phyloP scores from a whole-genome alignment of 202 grass and related monocot genomes.

The Schoenoplectus tabernaemontani region DNA sequence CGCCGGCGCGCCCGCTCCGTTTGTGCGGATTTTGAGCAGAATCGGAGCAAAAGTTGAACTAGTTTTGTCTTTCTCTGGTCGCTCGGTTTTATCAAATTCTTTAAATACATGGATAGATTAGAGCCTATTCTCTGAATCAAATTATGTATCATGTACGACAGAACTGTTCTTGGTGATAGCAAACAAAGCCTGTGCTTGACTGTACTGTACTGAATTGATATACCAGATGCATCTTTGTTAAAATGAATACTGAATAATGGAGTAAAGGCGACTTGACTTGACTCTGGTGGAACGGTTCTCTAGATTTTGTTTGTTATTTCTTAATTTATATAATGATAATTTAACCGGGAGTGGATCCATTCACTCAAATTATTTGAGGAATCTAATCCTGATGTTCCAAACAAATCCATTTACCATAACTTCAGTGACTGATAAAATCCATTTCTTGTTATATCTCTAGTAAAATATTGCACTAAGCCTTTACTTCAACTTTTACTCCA shows the following conservation, averaged over 20 bases:
- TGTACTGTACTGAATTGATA: not conserved
- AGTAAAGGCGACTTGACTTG: too few relatives aligned
- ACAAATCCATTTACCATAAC: not conserved
- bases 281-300: too few relatives aligned
- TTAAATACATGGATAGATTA: not conserved
- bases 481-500: not conserved
- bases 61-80: not conserved
- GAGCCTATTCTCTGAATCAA: not conserved
- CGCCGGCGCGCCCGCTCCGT: not conserved
- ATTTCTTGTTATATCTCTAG: not conserved
- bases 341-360: not conserved
- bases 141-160: not conserved
- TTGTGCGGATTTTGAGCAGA: not conserved
- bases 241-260: too few relatives aligned
- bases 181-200: too few relatives aligned
- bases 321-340: too few relatives aligned
- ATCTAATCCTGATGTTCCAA: not conserved
- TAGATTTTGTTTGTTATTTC: too few relatives aligned
- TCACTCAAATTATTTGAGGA: not conserved
- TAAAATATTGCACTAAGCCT: not conserved
- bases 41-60: not conserved
- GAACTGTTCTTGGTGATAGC: too few relatives aligned
- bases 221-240: not conserved
- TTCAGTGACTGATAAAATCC: not conserved
- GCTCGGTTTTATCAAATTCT: not conserved